Evolutionary conservation across 1,284 basidiomycete genomes (phyloP).

Genomic region (Cryptococcus wingfieldii): DNA sequence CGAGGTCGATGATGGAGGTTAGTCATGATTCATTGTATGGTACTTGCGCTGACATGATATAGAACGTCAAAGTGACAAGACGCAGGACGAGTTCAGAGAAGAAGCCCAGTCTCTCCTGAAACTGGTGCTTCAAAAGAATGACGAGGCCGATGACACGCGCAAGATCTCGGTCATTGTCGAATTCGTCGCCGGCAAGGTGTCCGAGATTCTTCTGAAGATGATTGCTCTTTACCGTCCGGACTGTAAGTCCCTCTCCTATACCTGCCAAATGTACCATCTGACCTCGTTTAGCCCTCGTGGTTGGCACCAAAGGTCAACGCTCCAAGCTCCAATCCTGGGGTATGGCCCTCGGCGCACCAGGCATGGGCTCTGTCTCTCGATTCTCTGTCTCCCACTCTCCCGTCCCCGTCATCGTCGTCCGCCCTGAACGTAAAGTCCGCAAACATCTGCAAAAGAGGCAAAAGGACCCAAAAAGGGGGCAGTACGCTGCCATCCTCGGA

Average conservation of each 20-base stretch:
- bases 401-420: constrained; percentile 86
- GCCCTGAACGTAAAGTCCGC: constrained; percentile 78
- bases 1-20: constrained; percentile 72
- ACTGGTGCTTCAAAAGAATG: constrained; percentile 74
- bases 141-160: constrained; percentile 71
- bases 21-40: constrained; percentile 20
- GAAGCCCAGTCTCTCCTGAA: constrained; percentile 80
- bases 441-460: constrained; percentile 76
- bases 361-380: constrained; percentile 52
- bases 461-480: constrained; percentile 76
- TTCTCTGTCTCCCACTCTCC: constrained; percentile 86
- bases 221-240: constrained; percentile 95
- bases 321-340: constrained; percentile 59
- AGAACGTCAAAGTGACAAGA: constrained; percentile 56
- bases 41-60: constrained; percentile 41
- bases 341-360: constrained; percentile 56
- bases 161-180: constrained; percentile 92
- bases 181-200: constrained; percentile 85
- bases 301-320: constrained; percentile 77
- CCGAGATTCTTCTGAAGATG: constrained; percentile 81
- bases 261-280: background rate
- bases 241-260: constrained; percentile 46
- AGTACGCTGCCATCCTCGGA: constrained; percentile 54
- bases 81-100: constrained; percentile 75
- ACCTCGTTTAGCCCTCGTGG: constrained; percentile 61